Base-by-base conservation (phyloP, 805 yeast genomes). In the Saturnispora mendoncae region DNA sequence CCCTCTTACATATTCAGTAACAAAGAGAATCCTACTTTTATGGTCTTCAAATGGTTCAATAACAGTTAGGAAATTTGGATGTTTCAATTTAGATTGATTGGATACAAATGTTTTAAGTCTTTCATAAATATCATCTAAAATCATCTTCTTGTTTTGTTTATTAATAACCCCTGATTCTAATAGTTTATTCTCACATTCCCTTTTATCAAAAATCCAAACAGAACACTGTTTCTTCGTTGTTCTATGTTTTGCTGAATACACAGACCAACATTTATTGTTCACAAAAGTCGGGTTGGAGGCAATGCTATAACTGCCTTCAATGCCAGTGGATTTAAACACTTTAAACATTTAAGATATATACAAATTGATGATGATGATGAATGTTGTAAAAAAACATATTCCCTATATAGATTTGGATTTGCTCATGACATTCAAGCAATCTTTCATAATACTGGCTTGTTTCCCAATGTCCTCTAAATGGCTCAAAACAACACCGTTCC, bases 41-140 rank as follows among this genome's bases (percentile, higher is more conserved):
- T 90, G 83, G 50, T 87, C 94, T 59, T 92, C 97, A 46, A 88
- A 61, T 0, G 94, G 95, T 57, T 94, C 98, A 28, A 84, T 74
- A 2, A 92, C 69, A 1, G 87, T 79, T 35, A 92, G 62, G 21
- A 92, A 69, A 48, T 86, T 80, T 0, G 99, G 98, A 58, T 92
- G 99, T 50, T 87, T 82, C 51, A 92, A 66, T 55, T 80, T 83
- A 14, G 94, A 76, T 55, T 88, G 63, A 47, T 81, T 80, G 18
- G 75, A 63, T 2, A 86, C 80, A 51, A 87, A 92, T 21, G 65
- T 63, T 51, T 77, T 72, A 37, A 92, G 64, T 17, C 80, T 67
- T 33, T 76, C 81, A 50, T 76, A 80, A 33, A 75, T 64, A 36
- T 88, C 92, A 32, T 72, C 78, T 37, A 77, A 57, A 2, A 74